Evolutionary conservation across 148 eudicot genomes (phyloP).

Genomic region (Vaccinium macrocarpon): DNA sequence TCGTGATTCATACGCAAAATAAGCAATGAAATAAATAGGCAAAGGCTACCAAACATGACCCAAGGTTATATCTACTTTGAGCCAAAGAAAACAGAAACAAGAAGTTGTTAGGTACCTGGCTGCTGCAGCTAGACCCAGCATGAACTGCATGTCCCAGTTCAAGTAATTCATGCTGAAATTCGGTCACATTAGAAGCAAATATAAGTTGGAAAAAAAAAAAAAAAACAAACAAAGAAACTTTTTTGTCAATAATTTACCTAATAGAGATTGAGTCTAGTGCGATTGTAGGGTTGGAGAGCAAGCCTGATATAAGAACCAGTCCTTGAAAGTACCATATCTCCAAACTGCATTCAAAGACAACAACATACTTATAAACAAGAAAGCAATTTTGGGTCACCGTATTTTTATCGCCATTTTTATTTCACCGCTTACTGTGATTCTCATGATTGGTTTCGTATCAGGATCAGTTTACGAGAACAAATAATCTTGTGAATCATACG

Average conservation of each 20-base stretch:
- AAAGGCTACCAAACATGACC: neutral
- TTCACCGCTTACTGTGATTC: too few relatives aligned
- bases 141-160: slow-evolving; percentile 59
- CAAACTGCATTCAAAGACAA: slow-evolving; percentile 26
- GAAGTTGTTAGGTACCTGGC: slow-evolving; percentile 34
- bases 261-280: slow-evolving; percentile 58
- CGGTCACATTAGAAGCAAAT: neutral
- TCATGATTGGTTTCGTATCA: too few relatives aligned
- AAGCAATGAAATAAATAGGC: neutral
- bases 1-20: neutral
- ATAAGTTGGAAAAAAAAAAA: neutral
- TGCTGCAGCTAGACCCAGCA: slow-evolving; percentile 51
- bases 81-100: neutral
- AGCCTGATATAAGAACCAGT: slow-evolving; percentile 61
- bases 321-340: slow-evolving; percentile 67
- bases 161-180: slow-evolving; percentile 47
- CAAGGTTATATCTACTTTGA: neutral
- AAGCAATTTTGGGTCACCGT: too few relatives aligned
- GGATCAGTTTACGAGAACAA: too few relatives aligned
- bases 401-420: neutral
- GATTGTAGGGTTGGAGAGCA: slow-evolving; percentile 50
- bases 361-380: neutral
- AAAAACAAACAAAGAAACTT: neutral
- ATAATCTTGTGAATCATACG: too few relatives aligned
- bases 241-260: slow-evolving; percentile 30